A percentile compares a stretch with the other conserved stretches of the same genome.
Evolutionary conservation across 2,329 filamentous ascomycete genomes (phyloP).

Genomic region (Colletotrichum gloeosporioides): DNA sequence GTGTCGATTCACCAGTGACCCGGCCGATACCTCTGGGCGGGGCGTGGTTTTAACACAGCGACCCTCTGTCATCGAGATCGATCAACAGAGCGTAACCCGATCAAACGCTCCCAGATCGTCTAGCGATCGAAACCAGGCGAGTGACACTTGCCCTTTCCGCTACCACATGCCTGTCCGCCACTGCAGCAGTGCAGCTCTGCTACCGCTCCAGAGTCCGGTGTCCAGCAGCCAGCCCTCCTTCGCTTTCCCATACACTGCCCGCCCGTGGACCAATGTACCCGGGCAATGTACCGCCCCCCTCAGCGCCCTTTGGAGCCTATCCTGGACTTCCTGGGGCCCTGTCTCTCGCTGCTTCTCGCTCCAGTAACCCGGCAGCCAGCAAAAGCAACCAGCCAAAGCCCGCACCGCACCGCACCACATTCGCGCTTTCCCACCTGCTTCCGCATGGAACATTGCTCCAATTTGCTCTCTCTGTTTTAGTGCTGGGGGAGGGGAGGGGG

Average conservation of each 20-base stretch:
- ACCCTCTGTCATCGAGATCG: constrained; percentile 26
- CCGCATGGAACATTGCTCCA: neutral
- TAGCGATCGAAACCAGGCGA: constrained; percentile 24
- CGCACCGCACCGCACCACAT: neutral
- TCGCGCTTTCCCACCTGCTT: neutral
- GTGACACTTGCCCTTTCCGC: constrained; percentile 19
- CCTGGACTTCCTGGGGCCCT: neutral
- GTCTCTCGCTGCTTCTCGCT: neutral
- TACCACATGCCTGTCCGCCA: constrained; percentile 6
- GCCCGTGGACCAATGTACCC: neutral
- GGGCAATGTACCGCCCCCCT: neutral
- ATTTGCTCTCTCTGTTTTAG: neutral
- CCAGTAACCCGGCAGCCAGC: neutral
- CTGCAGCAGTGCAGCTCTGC: neutral
- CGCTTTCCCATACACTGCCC: neutral
- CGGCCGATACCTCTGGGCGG: neutral
- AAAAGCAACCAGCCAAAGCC: neutral
- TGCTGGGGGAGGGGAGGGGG: neutral
- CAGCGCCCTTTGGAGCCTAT: neutral
- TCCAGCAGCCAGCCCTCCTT: neutral
- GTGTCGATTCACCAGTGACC: neutral
- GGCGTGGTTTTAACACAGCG: neutral
- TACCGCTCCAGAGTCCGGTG: neutral
- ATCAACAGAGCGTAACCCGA: constrained; percentile 25
- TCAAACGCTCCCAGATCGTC: constrained; percentile 22